phyloP scores from a whole-genome alignment of 2,329 filamentous ascomycete genomes.

The Colletotrichum euphorbiae region DNA sequence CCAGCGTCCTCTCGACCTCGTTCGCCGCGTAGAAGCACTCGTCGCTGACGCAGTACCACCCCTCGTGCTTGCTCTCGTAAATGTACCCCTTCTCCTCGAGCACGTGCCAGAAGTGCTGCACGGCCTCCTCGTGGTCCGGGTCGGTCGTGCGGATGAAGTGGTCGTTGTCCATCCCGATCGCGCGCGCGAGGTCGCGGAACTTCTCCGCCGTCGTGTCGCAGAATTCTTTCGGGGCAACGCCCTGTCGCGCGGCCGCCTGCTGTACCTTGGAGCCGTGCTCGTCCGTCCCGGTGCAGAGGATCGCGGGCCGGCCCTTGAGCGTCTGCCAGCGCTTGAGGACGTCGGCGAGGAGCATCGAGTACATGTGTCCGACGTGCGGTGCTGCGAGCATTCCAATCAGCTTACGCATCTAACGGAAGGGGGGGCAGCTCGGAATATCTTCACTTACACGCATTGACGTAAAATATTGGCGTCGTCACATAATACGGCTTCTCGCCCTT shows the following conservation, averaged over 20 bases:
- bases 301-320: conserved; percentile 76
- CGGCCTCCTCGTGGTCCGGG: conserved; percentile 81
- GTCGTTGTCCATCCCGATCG: conserved; percentile 79
- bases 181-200: conserved; percentile 79
- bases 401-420: background rate
- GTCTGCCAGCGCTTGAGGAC: conserved; percentile 92
- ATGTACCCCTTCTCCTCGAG: conserved; percentile 81
- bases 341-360: conserved; percentile 91
- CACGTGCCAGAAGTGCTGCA: conserved; percentile 89
- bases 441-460: conserved; percentile 88
- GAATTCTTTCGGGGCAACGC: conserved; percentile 81
- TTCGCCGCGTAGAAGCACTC: conserved; percentile 93
- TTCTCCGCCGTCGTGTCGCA: conserved; percentile 86
- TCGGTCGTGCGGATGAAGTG: conserved; percentile 96
- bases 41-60: conserved; percentile 97
- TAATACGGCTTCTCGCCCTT: conserved; percentile 81
- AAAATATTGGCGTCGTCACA: conserved; percentile 97
- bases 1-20: conserved; percentile 77
- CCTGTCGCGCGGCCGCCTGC: conserved; percentile 79
- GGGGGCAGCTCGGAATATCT: background rate
- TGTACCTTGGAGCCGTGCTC: conserved; percentile 99
- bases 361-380: conserved; percentile 94
- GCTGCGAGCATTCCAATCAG: conserved; percentile 61
- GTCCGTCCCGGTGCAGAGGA: conserved; percentile 91
- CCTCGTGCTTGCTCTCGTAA: conserved; percentile 87